phyloP scores from a whole-genome alignment of 805 yeast species.

The Ogataea methanolica region DNA sequence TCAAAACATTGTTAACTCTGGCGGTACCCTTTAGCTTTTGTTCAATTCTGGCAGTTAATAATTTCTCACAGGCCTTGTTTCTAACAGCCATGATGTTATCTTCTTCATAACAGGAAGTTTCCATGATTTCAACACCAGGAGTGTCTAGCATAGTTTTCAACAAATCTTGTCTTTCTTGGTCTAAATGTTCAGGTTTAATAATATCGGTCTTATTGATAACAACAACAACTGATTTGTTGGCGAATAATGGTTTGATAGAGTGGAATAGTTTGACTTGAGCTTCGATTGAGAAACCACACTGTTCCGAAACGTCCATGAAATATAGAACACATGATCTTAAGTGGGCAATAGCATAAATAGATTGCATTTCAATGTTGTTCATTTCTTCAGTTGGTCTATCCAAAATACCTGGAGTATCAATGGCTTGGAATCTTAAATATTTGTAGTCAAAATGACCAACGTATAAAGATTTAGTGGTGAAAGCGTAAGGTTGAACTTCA shows the following conservation, averaged over 20 bases:
- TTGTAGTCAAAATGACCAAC: constrained; percentile 99
- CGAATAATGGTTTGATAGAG: constrained; percentile 94
- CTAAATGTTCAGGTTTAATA: constrained; percentile 78
- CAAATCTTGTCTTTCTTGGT: constrained; percentile 65
- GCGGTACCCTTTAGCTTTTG: constrained; percentile 92
- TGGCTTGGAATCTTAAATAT: constrained; percentile 96
- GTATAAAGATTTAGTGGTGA: constrained; percentile 94
- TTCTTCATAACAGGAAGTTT: constrained; percentile 89
- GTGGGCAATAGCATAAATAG: constrained; percentile 97
- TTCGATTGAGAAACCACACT: constrained; percentile 97
- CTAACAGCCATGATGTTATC: constrained; percentile 94
- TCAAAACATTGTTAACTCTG: constrained; percentile 81
- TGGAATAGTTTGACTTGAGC: constrained; percentile 97
- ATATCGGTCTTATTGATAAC: constrained; percentile 95
- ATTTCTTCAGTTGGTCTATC: constrained; percentile 99
- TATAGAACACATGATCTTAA: constrained; percentile 93
- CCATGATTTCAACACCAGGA: constrained; percentile 88
- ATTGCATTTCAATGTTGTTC: constrained; percentile 99
- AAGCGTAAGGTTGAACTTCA: constrained; percentile 98
- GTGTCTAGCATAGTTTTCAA: constrained; percentile 58
- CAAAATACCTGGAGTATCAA: constrained; percentile 97
- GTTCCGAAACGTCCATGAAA: constrained; percentile 98
- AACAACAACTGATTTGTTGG: constrained; percentile 93
- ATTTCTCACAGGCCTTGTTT: constrained; percentile 95
- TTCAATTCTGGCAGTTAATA: constrained; percentile 92